phyloP scores from a whole-genome alignment of 768 basidiomycete species.

The Russula brevipes region DNA sequence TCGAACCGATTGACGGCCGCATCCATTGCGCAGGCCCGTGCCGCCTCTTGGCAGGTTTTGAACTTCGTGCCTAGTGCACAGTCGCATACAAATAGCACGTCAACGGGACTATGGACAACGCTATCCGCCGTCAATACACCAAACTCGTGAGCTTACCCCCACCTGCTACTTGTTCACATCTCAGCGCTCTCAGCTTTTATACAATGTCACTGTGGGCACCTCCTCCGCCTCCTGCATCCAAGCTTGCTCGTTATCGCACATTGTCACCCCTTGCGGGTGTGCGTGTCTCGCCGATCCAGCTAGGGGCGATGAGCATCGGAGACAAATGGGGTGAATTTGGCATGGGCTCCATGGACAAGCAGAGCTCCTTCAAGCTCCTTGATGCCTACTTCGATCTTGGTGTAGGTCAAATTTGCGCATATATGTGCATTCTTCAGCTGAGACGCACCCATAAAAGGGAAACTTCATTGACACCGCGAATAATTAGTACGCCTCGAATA shows the following conservation, averaged over 20 bases:
- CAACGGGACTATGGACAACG: background rate
- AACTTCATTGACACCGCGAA: conserved; percentile 37
- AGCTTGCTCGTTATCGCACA: conserved; percentile 32
- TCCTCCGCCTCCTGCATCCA: conserved; percentile 26
- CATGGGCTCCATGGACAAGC: conserved; percentile 36
- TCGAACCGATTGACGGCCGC: background rate
- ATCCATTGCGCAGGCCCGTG: background rate
- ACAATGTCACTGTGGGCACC: background rate
- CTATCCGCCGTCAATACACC: background rate
- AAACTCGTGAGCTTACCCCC: too few relatives aligned
- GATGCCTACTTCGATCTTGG: conserved; percentile 37
- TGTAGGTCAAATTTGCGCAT: background rate
- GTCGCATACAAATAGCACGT: background rate
- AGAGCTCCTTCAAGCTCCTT: conserved; percentile 36
- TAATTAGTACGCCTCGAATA: conserved; percentile 29
- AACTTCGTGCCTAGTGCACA: background rate
- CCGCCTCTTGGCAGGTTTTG: background rate
- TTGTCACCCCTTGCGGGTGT: conserved; percentile 35
- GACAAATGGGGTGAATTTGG: conserved; percentile 34
- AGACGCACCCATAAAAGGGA: conserved; percentile 13
- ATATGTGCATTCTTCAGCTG: background rate
- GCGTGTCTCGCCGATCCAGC: conserved; percentile 36
- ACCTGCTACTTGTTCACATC: background rate
- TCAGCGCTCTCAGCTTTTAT: background rate
- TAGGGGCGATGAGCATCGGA: conserved; percentile 39